Conservation (phyloP, 208 protist genomes). For the Tritrichomonas foetus region DNA sequence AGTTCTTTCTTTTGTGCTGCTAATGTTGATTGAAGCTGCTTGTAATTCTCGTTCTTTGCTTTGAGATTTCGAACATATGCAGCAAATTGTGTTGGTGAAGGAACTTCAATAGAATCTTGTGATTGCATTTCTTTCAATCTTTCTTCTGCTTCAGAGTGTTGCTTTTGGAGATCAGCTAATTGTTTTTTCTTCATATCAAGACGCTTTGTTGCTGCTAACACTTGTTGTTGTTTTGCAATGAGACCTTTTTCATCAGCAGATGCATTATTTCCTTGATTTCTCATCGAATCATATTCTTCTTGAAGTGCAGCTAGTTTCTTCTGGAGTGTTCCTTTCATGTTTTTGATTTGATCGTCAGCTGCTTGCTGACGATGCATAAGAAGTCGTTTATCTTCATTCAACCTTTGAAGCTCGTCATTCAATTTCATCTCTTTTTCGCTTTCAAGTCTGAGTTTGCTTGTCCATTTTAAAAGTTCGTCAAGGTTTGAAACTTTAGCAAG, state of each 20-base stretch:
- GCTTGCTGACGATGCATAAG: background rate
- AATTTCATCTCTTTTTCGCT: background rate
- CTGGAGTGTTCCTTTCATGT: background rate
- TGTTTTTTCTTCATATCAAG: background rate
- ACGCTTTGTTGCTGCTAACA: background rate
- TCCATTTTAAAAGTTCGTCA: background rate
- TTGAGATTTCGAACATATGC: background rate
- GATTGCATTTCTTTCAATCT: background rate
- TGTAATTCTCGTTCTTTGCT: background rate
- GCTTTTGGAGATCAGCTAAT: background rate
- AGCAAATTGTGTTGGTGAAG: background rate
- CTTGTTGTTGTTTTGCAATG: background rate
- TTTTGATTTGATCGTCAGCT: background rate
- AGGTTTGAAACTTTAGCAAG: background rate
- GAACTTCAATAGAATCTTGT: background rate
- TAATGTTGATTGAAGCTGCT: background rate
- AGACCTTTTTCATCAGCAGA: background rate
- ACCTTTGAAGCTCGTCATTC: background rate
- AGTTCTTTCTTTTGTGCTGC: background rate
- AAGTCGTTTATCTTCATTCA: background rate
- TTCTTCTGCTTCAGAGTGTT: background rate
- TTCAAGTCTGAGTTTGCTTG: background rate
- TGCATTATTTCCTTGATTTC: background rate
- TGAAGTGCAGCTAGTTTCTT: background rate
- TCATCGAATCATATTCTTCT: too few species aligned